phyloP scores from a whole-genome alignment of 225 moss, liverwort and hornwort species.

The Neckera pumila region DNA sequence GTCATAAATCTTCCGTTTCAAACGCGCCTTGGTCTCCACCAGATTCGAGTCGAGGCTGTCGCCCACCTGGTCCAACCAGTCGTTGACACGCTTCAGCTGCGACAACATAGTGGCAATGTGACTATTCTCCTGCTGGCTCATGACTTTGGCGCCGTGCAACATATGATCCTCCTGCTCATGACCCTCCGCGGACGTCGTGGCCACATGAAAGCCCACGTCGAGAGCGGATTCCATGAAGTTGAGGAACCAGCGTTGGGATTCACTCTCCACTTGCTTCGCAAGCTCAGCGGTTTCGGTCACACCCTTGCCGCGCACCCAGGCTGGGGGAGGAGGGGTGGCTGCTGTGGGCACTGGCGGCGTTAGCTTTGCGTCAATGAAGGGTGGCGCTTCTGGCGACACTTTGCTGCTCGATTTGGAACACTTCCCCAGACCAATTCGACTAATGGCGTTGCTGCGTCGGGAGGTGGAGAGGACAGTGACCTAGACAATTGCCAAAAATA shows the following conservation, averaged over 20 bases:
- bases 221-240: constrained; percentile 86
- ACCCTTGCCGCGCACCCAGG: constrained; percentile 69
- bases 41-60: constrained; percentile 37
- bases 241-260: constrained; percentile 82
- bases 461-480: constrained; percentile 32
- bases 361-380: constrained; percentile 10
- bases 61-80: constrained; percentile 85
- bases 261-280: constrained; percentile 55
- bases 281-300: constrained; percentile 58
- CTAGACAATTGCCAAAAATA: neutral
- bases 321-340: neutral
- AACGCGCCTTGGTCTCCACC: constrained; percentile 62
- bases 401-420: constrained; percentile 55
- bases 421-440: constrained; percentile 19
- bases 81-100: constrained; percentile 88
- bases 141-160: constrained; percentile 29
- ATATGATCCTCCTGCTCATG: constrained; percentile 16
- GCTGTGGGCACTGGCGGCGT: constrained; percentile 5
- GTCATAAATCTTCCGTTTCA: constrained; percentile 88
- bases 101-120: constrained; percentile 90
- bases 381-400: constrained; percentile 44
- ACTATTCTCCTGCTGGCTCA: constrained; percentile 74
- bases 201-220: constrained; percentile 67
- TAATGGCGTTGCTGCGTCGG: constrained; percentile 39
- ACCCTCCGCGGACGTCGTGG: constrained; percentile 5